Evolutionary conservation across 2,329 filamentous ascomycete genomes (phyloP).

Genomic region (Cercospora citrullina): DNA sequence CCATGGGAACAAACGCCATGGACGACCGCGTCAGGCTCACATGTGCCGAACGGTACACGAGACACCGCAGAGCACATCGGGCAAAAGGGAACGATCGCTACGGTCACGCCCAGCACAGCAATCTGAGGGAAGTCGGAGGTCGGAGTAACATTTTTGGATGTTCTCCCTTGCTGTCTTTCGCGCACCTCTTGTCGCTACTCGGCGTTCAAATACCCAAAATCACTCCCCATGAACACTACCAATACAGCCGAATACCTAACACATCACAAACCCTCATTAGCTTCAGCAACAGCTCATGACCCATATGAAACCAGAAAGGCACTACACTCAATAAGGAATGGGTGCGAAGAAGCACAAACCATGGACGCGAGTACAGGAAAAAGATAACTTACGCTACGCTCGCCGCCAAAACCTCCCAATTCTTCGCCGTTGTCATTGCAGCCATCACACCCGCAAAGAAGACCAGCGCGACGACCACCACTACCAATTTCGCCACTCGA

Average conservation of each 20-base stretch:
- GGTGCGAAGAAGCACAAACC: too few species aligned
- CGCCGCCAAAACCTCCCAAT: background rate
- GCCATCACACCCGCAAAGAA: background rate
- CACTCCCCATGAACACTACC: background rate
- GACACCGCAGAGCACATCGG: slow-evolving; percentile 1
- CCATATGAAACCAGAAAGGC: background rate
- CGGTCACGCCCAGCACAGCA: background rate
- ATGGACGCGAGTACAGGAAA: background rate
- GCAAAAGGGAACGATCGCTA: slow-evolving; percentile 6
- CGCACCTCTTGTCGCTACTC: background rate
- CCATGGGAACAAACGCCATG: slow-evolving; percentile 12
- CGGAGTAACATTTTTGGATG: too few species aligned
- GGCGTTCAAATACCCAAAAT: background rate
- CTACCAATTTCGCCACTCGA: background rate
- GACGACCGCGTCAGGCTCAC: slow-evolving; percentile 2
- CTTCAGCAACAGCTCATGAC: background rate
- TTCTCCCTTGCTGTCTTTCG: too few species aligned
- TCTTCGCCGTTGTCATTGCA: background rate
- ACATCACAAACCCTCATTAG: background rate
- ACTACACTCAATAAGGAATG: too few species aligned
- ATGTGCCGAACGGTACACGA: background rate
- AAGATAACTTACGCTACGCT: background rate
- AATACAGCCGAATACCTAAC: background rate
- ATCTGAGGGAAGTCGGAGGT: too few species aligned
- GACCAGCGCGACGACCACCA: background rate